phyloP scores from a whole-genome alignment of 495 filamentous ascomycete genomes.

The Astrothelium subdiscretum region DNA sequence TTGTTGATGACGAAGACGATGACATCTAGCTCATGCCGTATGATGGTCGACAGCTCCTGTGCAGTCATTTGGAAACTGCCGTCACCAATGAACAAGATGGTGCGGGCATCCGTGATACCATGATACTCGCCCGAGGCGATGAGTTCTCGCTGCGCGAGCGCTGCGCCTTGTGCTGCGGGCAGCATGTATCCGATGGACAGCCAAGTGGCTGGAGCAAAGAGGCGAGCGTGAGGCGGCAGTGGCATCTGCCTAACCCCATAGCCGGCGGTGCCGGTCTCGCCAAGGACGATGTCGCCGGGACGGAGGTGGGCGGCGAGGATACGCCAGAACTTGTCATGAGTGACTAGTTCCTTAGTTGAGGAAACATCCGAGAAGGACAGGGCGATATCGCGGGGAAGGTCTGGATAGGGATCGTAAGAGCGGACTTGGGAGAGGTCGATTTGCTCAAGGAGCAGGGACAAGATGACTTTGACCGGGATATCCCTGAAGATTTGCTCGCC shows the following conservation, averaged over 20 bases:
- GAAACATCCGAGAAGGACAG: not conserved
- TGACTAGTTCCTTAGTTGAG: conserved; percentile 3
- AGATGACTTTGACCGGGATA: conserved; percentile 10
- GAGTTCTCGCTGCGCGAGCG: conserved; percentile 32
- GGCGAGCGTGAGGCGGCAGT: conserved; percentile 21
- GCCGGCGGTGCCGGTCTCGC: conserved; percentile 32
- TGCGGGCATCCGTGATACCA: conserved; percentile 21
- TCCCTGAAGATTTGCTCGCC: not conserved
- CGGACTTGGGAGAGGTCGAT: conserved; percentile 3
- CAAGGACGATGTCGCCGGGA: conserved; percentile 17
- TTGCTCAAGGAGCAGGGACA: conserved; percentile 4
- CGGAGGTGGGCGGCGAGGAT: conserved; percentile 16
- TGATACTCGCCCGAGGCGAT: conserved; percentile 12
- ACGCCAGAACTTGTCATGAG: conserved; percentile 18
- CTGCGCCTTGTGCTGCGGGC: conserved; percentile 36
- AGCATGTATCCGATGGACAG: conserved; percentile 40
- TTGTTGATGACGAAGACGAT: conserved; percentile 42
- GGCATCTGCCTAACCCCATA: conserved; percentile 26
- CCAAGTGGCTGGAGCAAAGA: conserved; percentile 33
- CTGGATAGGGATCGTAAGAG: not conserved
- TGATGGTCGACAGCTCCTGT: conserved; percentile 80
- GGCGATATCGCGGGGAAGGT: not conserved
- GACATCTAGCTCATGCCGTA: conserved; percentile 61
- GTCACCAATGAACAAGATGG: conserved; percentile 77
- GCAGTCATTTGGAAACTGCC: conserved; percentile 75